Percentiles rank a stretch among this genome's conserved stretches.
phyloP scores from a whole-genome alignment of 2,329 filamentous ascomycete genomes.

The Cercospora citrullina region DNA sequence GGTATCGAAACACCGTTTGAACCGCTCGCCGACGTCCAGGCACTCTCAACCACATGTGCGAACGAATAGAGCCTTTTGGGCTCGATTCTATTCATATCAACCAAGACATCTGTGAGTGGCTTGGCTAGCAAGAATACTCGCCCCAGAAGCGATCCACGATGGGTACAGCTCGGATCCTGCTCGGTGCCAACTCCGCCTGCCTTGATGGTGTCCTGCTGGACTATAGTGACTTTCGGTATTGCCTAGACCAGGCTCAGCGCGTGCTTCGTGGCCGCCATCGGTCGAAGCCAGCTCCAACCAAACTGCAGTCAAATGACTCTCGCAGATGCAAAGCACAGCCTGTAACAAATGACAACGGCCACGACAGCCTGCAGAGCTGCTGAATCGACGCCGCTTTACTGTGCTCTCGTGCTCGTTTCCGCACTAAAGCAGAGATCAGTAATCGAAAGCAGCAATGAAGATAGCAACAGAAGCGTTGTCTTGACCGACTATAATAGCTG shows the following conservation, averaged over 20 bases:
- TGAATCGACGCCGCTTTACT: not conserved
- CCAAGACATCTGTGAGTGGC: not conserved
- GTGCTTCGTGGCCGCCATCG: not conserved
- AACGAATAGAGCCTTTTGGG: not conserved
- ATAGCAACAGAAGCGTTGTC: not conserved
- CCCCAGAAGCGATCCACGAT: not conserved
- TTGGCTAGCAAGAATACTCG: not conserved
- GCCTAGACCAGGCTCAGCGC: not conserved
- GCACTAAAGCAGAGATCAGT: not conserved
- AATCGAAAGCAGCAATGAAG: not conserved
- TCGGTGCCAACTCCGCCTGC: not conserved
- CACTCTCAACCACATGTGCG: not conserved
- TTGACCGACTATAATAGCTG: not conserved
- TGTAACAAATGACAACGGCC: not conserved
- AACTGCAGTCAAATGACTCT: not conserved
- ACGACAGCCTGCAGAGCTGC: not conserved
- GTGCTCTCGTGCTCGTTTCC: not conserved
- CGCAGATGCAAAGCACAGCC: not conserved
- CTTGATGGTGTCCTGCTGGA: not conserved
- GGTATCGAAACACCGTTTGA: not conserved
- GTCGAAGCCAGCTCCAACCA: not conserved
- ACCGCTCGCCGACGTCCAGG: not conserved
- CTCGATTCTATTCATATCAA: not conserved
- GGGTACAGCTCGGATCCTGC: not conserved
- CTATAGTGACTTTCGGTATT: not conserved